Conservation (phyloP, 2,329 filamentous ascomycete genomes). For the Scedosporium apiospermum region DNA sequence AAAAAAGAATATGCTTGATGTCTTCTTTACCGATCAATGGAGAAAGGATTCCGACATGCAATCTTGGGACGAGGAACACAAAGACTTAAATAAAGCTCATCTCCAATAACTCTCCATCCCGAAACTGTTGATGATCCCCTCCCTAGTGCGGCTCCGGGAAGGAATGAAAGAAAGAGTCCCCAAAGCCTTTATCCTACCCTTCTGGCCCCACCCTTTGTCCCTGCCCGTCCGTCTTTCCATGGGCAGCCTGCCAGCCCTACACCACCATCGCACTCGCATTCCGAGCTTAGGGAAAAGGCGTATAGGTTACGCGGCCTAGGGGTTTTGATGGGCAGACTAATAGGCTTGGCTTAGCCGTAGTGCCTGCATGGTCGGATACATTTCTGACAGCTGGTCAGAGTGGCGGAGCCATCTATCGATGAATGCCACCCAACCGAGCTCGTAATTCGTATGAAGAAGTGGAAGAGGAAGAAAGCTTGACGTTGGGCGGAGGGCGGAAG, state of each 20-base stretch:
- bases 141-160: not conserved
- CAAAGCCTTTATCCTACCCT: not conserved
- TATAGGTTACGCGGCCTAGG: not conserved
- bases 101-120: not conserved
- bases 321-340: too few relatives aligned
- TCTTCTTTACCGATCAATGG: too few relatives aligned
- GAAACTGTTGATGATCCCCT: not conserved
- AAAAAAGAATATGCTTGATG: too few relatives aligned
- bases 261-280: not conserved
- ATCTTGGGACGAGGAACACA: not conserved
- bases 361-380: too few relatives aligned
- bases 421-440: too few relatives aligned
- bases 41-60: too few relatives aligned
- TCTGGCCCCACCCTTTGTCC: not conserved
- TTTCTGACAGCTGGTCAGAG: not conserved
- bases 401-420: not conserved
- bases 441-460: too few relatives aligned
- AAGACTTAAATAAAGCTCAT: not conserved
- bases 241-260: not conserved
- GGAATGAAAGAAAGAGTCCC: not conserved
- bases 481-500: too few relatives aligned
- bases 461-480: too few relatives aligned
- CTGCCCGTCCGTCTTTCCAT: not conserved
- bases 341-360: too few relatives aligned
- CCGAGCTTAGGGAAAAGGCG: not conserved